A percentile compares a stretch with the other conserved stretches of the same genome.
phyloP scores from a whole-genome alignment of 306 rosid genomes.

The Luffa aegyptiaca region DNA sequence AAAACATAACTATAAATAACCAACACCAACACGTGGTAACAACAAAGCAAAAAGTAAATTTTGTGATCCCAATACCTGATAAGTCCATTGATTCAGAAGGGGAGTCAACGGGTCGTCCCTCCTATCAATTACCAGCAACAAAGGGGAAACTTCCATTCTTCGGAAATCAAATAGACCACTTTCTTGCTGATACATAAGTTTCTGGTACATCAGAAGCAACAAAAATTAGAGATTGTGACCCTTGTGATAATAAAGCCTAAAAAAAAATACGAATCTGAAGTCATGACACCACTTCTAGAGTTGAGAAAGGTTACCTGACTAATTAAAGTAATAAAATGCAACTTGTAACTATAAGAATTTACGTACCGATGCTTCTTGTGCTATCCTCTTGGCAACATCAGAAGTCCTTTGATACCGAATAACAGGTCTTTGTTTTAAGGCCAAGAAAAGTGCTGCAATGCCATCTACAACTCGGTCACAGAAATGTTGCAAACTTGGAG shows the following conservation, averaged over 20 bases:
- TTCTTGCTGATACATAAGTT: conserved; percentile 90
- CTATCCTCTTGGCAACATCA: conserved; percentile 81
- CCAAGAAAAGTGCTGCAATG: conserved; percentile 72
- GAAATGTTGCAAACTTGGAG: conserved; percentile 51
- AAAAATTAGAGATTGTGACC: background rate
- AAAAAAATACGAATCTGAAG: background rate
- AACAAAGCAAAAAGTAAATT: background rate
- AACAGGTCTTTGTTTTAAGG: conserved; percentile 76
- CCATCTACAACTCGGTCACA: conserved; percentile 81
- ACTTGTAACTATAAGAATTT: background rate
- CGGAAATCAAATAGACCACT: conserved; percentile 93
- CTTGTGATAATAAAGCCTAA: background rate
- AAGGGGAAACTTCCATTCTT: conserved; percentile 76
- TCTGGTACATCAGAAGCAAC: conserved; percentile 48
- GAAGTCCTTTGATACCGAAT: conserved; percentile 93
- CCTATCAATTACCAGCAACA: conserved; percentile 89
- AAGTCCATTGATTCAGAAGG: conserved; percentile 89
- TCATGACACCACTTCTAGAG: background rate
- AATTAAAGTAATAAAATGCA: background rate
- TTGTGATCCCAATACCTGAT: conserved; percentile 50
- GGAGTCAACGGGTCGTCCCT: conserved; percentile 96
- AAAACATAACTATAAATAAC: conserved; percentile 11
- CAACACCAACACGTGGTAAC: background rate
- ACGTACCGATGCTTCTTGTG: conserved; percentile 76
- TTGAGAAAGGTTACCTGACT: background rate